A percentile compares a stretch with the other conserved stretches of the same genome.
phyloP scores from a whole-genome alignment of 2,329 filamentous ascomycete species.

The Xylaria arbuscula region DNA sequence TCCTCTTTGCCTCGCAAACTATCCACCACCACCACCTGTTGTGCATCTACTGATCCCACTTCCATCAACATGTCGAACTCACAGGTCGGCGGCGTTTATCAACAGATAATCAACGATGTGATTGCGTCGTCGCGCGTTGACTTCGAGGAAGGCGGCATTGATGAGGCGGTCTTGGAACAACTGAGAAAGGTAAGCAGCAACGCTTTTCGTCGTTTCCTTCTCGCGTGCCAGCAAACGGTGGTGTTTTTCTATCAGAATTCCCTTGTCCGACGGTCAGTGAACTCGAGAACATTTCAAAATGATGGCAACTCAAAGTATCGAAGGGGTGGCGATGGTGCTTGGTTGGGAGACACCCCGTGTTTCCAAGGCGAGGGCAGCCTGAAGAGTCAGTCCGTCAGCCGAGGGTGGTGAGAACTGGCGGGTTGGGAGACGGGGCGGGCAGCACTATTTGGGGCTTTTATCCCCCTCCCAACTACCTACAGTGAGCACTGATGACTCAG shows the following conservation, averaged over 20 bases:
- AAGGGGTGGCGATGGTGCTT: constrained; percentile 23
- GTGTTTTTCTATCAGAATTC: constrained; percentile 4
- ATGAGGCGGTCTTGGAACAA: constrained; percentile 86
- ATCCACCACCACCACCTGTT: constrained; percentile 11
- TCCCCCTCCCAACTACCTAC: constrained; percentile 50
- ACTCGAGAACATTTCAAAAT: not conserved
- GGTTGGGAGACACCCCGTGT: constrained; percentile 36
- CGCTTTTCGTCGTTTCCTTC: constrained; percentile 10
- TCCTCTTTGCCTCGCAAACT: not conserved
- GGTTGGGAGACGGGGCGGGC: constrained; percentile 58
- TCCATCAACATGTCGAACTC: constrained; percentile 66
- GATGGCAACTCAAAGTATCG: constrained; percentile 2
- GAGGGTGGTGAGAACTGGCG: constrained; percentile 55
- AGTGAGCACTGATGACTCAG: constrained; percentile 43
- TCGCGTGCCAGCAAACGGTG: constrained; percentile 13
- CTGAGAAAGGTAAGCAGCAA: constrained; percentile 79
- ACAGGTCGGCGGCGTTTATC: constrained; percentile 80
- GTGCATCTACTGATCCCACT: constrained; percentile 4
- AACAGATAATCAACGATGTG: constrained; percentile 82
- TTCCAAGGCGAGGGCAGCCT: constrained; percentile 15
- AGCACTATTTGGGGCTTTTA: constrained; percentile 69
- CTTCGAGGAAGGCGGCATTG: constrained; percentile 96
- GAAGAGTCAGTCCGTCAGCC: constrained; percentile 47
- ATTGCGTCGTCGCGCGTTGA: constrained; percentile 92
- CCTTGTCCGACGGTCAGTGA: not conserved